Evolutionary conservation across 1,284 basidiomycete genomes (phyloP), one percentile per base, ranked within the genome.

Genomic region (Tylopilus sp.): DNA sequence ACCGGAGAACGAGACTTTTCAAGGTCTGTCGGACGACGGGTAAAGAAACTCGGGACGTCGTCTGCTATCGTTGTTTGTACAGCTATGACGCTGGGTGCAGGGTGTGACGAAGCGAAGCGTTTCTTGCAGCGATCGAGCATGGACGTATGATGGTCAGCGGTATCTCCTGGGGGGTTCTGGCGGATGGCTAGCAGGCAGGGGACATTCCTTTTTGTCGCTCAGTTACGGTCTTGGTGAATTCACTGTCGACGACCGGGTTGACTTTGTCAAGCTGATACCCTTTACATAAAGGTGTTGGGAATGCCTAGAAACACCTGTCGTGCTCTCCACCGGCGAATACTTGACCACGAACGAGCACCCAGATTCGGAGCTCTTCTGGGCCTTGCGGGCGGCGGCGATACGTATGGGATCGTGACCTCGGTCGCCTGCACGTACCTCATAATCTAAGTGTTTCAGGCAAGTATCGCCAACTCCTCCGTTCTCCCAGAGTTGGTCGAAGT

Each of bases 351-450:
- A 64, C 34, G 24, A 36, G 2, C 40, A 63, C 37, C 58, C 62
- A 21, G 38, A 55, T 7, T 8, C 35, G 3, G 52, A 62, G 21
- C 57, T 43, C 6, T 80, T 78, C 62, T 79, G 75, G 71, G 76
- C 77, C 0, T 58, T 80, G 45, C 70, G 74, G 78, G 77, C 1
- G 77, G 77, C 2, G 77, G 77, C 1, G 65, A 72, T 71, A 62
- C 60, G 1, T 62, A 56, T 15, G 54, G 56, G 3, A 50, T 61
- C 14, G 46, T 64, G 15, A 64, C 58, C 0, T 60, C 60, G 5
- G 58, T 60, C 15, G 60, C 62, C 3, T 60, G 51, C 39, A 62
- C 73, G 0, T 70, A 72, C 39, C 67, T 69, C 1, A 34, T 52
- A 6, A 18, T 48, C 7, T 66, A 51, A 12, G 8, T 40, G 14